Evolutionary conservation across 1,284 basidiomycete genomes (phyloP), one percentile per base, ranked within the genome.

Genomic region (Trametes pubescens): DNA sequence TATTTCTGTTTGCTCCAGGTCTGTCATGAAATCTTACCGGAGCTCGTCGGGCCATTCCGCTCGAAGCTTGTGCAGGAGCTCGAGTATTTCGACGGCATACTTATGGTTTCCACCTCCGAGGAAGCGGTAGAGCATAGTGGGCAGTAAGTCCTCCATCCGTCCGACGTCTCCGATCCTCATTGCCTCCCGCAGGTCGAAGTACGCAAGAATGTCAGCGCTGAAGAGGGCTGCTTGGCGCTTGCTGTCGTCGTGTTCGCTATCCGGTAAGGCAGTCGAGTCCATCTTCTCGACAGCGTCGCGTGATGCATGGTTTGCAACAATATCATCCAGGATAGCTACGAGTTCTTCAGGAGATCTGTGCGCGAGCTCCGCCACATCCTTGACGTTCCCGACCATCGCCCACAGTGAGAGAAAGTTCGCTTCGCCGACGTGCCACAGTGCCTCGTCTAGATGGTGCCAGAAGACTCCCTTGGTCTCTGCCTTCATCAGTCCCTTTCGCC

Each of bases 141-240:
- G 78, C 4, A 80, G 58, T 16, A 76, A 22, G 18, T 70, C 73
- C 59, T 80, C 74, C 71, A 81, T 78, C 0, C 67, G 29, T 0
- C 78, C 77, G n/a, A 82, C 74, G 68, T 82, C 78, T 0, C 80
- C 80, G 22, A 51, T 14, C 32, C 66, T 65, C 26, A 81, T 79
- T 0, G 79, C 78, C 2, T 74, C 60, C n/a, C 71, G 56, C 0
- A 81, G 69, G 10, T 72, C 68, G 40, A 80, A 61, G 61, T 80
- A 81, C 4, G 70, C 65, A 0, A 81, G 71, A 0, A 78, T 61
- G 66, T 81, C 78, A 0, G 69, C 64, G 53, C 75, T 77, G 64
- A 73, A 78, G 75, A 76, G 73, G 0, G 74, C 69, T 2, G 68
- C 56, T 46, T 78, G 75, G 0, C 44, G 55, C 0, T 66, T 34